Evolutionary conservation across 257 asterid genomes (phyloP), one percentile per base, ranked within the genome.

Genomic region (Linderniella brevidens): DNA sequence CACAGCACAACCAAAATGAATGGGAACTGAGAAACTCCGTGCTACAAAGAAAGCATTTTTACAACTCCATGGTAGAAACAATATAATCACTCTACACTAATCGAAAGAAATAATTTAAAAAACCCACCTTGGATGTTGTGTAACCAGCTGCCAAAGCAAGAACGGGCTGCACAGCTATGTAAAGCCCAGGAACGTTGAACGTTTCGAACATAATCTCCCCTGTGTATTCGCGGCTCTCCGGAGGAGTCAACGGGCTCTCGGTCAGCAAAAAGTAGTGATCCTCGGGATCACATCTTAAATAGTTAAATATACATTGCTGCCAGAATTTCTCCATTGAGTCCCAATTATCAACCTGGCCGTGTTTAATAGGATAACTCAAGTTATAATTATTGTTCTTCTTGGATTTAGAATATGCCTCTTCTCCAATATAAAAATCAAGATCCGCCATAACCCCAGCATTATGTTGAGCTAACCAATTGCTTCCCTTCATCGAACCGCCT

Each of bases 191-290:
- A 60, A 84, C 93, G 49, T 88, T 84, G 41, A 88, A 88, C 0
- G 95, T 84, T 76, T 88, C 96, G 41, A 88, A 88, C 98, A 88
- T 84, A 39, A 88, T 88, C 75, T 88, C 98, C 5, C 96, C 98
- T 0, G 94, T 74, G 50, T 76, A 84, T 53, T 84, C 98, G 44
- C 98, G 68, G 29, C 76, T 84, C 86, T 88, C 98, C 0, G 98
- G 98, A 35, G 98, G 72, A n/a, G 94, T 78, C 74, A 88, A 38
- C 11, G 98, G 98, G 54, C 93, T 84, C 74, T 84, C 98, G 4
- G 96, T 80, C 73, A 88, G 56, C 61, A 72, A 59, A 72, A 88
- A 88, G 71, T 88, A 88, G 65, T 84, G 98, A 70, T 88, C 95
- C 65, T 88, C 95, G 0, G 98, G 95, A 67, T 84, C 95, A 60